Base-by-base conservation (phyloP, 2,329 filamentous ascomycete species). In the Chalaropsis thielavioides region DNA sequence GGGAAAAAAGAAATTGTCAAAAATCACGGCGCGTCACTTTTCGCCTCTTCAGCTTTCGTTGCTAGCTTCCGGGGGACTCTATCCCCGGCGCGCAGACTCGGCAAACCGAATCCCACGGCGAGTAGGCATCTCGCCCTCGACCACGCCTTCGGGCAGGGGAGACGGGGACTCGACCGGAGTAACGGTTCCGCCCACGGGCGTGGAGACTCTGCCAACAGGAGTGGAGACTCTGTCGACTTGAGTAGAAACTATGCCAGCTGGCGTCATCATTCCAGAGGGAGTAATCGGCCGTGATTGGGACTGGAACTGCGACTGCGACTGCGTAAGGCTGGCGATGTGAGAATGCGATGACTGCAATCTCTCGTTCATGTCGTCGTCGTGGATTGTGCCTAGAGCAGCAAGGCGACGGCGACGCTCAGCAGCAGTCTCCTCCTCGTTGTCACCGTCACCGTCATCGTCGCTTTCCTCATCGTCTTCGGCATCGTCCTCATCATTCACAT, bases 331-430 rank as follows among this genome's bases (percentile, higher is more conserved):
- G 84, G 54, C 31, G 2, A 15, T 17, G 4, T 19, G 70, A 89
- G 81, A 64, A n/a, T 58, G 70, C 89, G 81, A 64, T 89, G 79
- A 56, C 87, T 81, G 66, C 86, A 79, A 73, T 92, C 89, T 91
- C 74, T 92, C 89, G 44, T 76, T 79, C 58, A 77, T 79, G 19
- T 76, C 77, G 0, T 72, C 75, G 1, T 72, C 73, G 7, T 73
- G 71, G 17, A 76, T 75, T 67, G 88, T 77, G 10, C 88, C 88
- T 1, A 92, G 76, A 0, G 89, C 89, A 0, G 88, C 88, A 70
- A 90, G 84, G 70, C 89, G 82, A 63, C 89, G 79, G 49, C 87
- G 81, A 65, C 86, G 79, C 73, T 92, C 89, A 0, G 88, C 89
- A 0, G 87, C 85, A 0, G 88, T 91, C 74, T 92, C 89, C 41